Base-by-base conservation (phyloP, 2,329 filamentous ascomycete genomes). In the Fusarium cyanostomum region DNA sequence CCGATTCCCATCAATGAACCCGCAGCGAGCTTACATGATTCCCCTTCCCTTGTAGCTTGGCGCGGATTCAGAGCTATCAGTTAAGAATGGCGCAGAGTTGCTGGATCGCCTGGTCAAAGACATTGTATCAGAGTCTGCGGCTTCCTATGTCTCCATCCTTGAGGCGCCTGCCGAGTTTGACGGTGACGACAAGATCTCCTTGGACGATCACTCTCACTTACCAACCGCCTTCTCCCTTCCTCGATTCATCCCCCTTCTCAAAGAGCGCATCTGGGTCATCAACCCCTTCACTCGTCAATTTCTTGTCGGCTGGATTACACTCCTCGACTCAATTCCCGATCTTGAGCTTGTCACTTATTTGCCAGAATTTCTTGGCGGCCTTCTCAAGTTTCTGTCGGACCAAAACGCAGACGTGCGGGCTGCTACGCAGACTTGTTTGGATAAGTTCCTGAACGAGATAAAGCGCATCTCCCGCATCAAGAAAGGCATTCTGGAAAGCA, bases 81-180 rank as follows among this genome's bases (percentile, higher is more conserved):
- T 99, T 56, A 99, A 99, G 78, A 99, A 99, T 73, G 95, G 95
- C 26, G 95, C 95, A 18, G 95, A 99, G 75, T 84, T 99, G 44
- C 84, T 99, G 8, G 95, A 99, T 78, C 91, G 95, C 27, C 84
- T 99, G 43, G 89, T 99, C 72, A 97, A 97, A 77, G 94, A 98
- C 71, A 97, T 98, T 60, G 93, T 98, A 4, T 91, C 94, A 3
- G 94, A 98, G 77, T 97, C 94, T 7, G 94, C 94, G 12, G 92
- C 94, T 38, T 95, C 93, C 5, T 99, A 99, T 75, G 89, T 98
- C 7, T 98, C 95, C 0, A 86, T 97, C 9, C 81, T 99, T 21
- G 90, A 96, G 64, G 80, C 84, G 30, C 79, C 85, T 10, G 67
- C 78, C 0, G 78, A 77, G 2, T 76, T 76, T 48, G 72, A 76